Percentiles rank a stretch among this genome's conserved stretches.
These are phyloP conservation scores for Jatropha curcas DNA, from an alignment of 345 rosid genomes.

Conservation along the genomic window DNA sequence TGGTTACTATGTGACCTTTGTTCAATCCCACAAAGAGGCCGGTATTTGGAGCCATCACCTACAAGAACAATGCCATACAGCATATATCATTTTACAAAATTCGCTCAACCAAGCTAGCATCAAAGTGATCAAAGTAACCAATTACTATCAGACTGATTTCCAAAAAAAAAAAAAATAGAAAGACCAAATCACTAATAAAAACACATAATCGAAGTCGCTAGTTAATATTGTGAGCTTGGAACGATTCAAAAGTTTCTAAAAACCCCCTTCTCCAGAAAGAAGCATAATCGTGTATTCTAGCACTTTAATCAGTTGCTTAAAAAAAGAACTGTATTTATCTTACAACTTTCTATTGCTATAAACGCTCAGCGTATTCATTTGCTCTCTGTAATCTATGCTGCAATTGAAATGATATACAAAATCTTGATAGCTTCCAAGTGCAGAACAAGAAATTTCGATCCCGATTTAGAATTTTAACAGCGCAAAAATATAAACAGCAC, in stretches of 20 bases:
- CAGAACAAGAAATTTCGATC: too few species aligned
- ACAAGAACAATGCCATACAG: not conserved
- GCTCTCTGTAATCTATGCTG: too few species aligned
- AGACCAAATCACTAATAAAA: too few species aligned
- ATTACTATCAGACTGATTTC: not conserved
- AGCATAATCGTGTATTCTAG: not conserved
- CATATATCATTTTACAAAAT: not conserved
- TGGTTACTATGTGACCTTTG: slow-evolving; percentile 66
- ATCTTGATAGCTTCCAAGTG: too few species aligned
- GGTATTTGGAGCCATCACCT: slow-evolving; percentile 57
- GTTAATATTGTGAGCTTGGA: too few species aligned
- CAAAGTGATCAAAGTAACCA: not conserved
- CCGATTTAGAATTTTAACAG: too few species aligned
- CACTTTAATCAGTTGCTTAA: not conserved
- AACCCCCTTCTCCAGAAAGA: not conserved
- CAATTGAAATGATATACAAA: too few species aligned
- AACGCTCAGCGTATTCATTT: not conserved
- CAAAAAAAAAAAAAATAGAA: too few species aligned
- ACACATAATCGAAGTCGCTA: too few species aligned
- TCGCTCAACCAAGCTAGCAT: not conserved
- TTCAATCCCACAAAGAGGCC: slow-evolving; percentile 68
- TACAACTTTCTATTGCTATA: too few species aligned
- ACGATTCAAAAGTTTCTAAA: too few species aligned
- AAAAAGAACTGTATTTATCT: not conserved
- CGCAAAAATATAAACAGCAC: too few species aligned